A percentile compares a stretch with the other conserved stretches of the same genome.
These are phyloP conservation scores for Rehmannia glutinosa DNA, from an alignment of 257 asterid genomes.

Conservation along the genomic window DNA sequence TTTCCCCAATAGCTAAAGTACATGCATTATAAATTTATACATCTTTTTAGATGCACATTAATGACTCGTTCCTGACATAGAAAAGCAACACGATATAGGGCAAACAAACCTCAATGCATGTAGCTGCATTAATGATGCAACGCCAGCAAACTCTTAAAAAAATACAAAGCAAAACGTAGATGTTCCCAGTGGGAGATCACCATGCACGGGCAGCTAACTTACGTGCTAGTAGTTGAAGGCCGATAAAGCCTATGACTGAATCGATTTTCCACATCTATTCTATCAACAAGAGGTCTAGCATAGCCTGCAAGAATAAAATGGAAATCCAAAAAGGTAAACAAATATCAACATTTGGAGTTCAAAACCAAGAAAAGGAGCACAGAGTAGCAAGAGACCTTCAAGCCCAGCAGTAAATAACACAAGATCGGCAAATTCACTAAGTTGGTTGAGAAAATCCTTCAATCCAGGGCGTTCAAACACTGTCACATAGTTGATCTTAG, in stretches of 20 bases:
- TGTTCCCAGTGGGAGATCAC: neutral
- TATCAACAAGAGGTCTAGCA: constrained; percentile 82
- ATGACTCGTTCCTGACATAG: neutral
- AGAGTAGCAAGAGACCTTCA: constrained; percentile 49
- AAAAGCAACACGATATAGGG: neutral
- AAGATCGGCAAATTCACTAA: constrained; percentile 65
- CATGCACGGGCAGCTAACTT: constrained; percentile 28
- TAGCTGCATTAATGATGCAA: neutral
- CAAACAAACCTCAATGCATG: neutral
- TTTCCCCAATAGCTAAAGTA: neutral
- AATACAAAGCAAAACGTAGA: neutral
- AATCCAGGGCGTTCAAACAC: constrained; percentile 83
- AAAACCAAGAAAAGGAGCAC: neutral
- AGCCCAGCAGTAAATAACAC: constrained; percentile 79
- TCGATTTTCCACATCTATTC: constrained; percentile 53
- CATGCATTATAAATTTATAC: neutral
- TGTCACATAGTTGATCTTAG: constrained; percentile 71
- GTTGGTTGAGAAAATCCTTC: constrained; percentile 52
- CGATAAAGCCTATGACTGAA: constrained; percentile 62
- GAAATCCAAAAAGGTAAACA: neutral
- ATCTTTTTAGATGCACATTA: neutral
- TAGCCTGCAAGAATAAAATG: constrained; percentile 42
- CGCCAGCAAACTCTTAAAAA: neutral
- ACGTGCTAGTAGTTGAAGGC: constrained; percentile 76
- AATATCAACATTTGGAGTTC: neutral